Percentiles rank a stretch among this genome's conserved stretches.
Evolutionary conservation across 164 flowering plant genomes (phyloP).

Genomic region (Amborella trichopoda): DNA sequence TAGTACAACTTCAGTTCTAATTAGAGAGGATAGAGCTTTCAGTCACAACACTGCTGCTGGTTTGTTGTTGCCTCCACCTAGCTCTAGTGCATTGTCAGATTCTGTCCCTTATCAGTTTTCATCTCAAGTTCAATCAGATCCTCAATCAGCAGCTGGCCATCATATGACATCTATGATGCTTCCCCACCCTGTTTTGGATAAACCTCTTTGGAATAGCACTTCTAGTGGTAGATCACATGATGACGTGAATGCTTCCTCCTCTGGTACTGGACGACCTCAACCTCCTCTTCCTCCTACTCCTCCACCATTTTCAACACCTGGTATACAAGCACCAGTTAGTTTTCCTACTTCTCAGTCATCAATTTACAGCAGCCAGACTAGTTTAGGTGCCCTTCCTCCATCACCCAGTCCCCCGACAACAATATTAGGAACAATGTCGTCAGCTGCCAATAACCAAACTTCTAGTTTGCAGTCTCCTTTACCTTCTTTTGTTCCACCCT

Average conservation of each 20-base stretch:
- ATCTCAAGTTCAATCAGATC: conserved; percentile 51
- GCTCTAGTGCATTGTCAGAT: conserved; percentile 10
- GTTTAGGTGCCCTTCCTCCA: conserved; percentile 25
- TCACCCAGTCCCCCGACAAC: conserved; percentile 23
- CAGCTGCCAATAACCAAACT: conserved; percentile 27
- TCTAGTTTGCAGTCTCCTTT: conserved; percentile 21
- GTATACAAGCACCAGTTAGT: conserved; percentile 24
- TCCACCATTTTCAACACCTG: conserved; percentile 52
- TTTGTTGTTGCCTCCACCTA: conserved; percentile 5
- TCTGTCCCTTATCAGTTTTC: conserved; percentile 8
- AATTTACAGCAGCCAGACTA: conserved; percentile 28
- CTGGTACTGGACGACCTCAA: conserved; percentile 48
- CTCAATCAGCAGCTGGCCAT: conserved; percentile 21
- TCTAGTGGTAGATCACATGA: conserved; percentile 18
- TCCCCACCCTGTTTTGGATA: conserved; percentile 28
- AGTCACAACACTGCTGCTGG: conserved; percentile 6
- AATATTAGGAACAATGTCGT: conserved; percentile 22
- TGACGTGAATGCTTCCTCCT: conserved; percentile 22
- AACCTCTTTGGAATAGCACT: too few relatives aligned
- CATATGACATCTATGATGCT: conserved; percentile 19
- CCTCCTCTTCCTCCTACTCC: conserved; percentile 95
- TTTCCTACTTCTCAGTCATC: conserved; percentile 29
- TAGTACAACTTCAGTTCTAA: conserved; percentile 4
- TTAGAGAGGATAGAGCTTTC: conserved; percentile 15
- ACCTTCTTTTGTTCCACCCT: conserved; percentile 29